phyloP scores from a whole-genome alignment of 306 rosid species.

The Phaseolus lunatus region DNA sequence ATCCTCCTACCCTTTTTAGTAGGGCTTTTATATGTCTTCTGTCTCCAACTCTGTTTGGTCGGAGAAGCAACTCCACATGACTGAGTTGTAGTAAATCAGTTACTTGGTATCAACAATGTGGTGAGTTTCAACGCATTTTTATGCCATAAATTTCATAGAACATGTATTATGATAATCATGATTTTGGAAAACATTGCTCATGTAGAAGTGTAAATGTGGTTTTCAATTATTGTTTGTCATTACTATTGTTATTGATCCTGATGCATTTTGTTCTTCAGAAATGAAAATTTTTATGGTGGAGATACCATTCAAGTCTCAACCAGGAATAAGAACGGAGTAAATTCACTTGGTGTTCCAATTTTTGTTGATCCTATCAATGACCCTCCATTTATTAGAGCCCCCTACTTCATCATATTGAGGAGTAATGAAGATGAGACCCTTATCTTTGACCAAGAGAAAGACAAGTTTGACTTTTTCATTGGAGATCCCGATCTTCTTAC shows the following conservation, averaged over 20 bases:
- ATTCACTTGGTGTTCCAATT: slow-evolving; percentile 66
- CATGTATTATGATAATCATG: background rate
- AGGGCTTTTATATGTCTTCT: background rate
- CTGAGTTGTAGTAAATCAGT: background rate
- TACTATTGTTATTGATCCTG: slow-evolving; percentile 2
- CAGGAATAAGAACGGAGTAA: slow-evolving; percentile 70
- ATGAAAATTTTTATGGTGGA: slow-evolving; percentile 71
- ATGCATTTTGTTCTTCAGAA: slow-evolving; percentile 50
- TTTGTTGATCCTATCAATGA: slow-evolving; percentile 80
- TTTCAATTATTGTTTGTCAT: background rate
- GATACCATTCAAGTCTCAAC: slow-evolving; percentile 68
- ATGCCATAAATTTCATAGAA: slow-evolving; percentile 20
- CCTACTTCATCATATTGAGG: slow-evolving; percentile 66
- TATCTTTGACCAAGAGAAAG: slow-evolving; percentile 68
- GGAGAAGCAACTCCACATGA: background rate
- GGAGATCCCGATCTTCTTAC: slow-evolving; percentile 82
- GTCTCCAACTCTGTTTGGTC: background rate
- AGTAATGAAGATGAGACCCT: slow-evolving; percentile 61
- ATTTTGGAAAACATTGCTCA: slow-evolving; percentile 13
- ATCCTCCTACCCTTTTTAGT: background rate
- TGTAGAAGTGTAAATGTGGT: background rate
- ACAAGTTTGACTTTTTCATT: slow-evolving; percentile 70
- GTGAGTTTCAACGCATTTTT: slow-evolving; percentile 18
- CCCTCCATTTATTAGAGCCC: slow-evolving; percentile 75
- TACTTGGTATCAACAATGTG: slow-evolving; percentile 5